Evolutionary conservation across 2,329 filamentous ascomycete genomes (phyloP).

Genomic region (Aspergillus aculeatinus): DNA sequence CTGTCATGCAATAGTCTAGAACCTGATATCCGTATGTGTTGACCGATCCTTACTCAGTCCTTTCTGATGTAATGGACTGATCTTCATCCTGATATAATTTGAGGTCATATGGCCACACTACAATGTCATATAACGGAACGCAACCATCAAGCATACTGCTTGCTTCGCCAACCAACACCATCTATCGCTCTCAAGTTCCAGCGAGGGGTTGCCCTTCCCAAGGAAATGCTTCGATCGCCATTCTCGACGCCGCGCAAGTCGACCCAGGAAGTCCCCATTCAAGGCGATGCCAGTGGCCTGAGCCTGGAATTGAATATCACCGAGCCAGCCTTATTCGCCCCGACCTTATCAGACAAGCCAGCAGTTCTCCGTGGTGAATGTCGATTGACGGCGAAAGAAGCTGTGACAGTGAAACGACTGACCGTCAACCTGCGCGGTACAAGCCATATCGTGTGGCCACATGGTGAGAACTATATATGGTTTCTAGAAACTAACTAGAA

Average conservation of each 20-base stretch:
- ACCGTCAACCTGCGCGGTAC: slow-evolving; percentile 13
- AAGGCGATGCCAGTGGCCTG: slow-evolving; percentile 2
- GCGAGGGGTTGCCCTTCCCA: background rate
- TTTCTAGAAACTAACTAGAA: background rate
- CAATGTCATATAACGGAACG: background rate
- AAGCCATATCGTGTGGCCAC: slow-evolving; percentile 16
- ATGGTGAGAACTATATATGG: slow-evolving; percentile 8
- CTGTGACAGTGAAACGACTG: slow-evolving; percentile 10
- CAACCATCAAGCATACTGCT: background rate
- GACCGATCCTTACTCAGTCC: background rate
- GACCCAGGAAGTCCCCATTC: background rate
- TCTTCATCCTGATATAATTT: slow-evolving; percentile 1
- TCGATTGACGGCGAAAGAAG: slow-evolving; percentile 9
- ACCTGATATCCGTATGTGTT: slow-evolving; percentile 1
- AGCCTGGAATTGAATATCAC: slow-evolving; percentile 10
- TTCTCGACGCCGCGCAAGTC: background rate
- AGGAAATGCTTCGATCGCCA: slow-evolving; percentile 6
- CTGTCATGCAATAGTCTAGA: slow-evolving; percentile 8
- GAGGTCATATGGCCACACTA: slow-evolving; percentile 7
- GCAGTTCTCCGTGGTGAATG: slow-evolving; percentile 17
- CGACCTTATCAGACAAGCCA: slow-evolving; percentile 15
- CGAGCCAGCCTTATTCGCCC: slow-evolving; percentile 17
- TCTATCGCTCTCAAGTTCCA: background rate
- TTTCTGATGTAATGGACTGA: slow-evolving; percentile 8
- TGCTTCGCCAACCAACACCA: background rate